These are phyloP conservation scores for Botrytis hyacinthi DNA, from an alignment of 2,329 filamentous ascomycete genomes.

Conservation along the genomic window DNA sequence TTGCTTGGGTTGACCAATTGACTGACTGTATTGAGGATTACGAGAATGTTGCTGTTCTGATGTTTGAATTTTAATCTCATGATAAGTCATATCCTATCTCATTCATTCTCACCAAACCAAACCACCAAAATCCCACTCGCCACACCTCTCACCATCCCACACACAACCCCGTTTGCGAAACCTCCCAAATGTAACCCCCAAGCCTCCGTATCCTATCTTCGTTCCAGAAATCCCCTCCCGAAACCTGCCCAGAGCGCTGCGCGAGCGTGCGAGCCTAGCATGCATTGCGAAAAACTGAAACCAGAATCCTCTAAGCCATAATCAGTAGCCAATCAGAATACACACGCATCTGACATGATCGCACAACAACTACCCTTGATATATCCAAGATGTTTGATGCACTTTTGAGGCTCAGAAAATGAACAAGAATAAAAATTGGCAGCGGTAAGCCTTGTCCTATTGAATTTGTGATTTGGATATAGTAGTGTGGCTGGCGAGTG, in stretches of 20 bases:
- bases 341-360: not conserved
- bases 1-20: not conserved
- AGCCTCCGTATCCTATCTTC: not conserved
- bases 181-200: not conserved
- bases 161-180: not conserved
- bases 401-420: not conserved
- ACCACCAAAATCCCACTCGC: not conserved
- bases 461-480: not conserved
- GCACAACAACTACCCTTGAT: not conserved
- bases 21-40: not conserved
- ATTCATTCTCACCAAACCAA: not conserved
- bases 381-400: not conserved
- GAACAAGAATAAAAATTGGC: not conserved
- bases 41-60: not conserved
- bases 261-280: not conserved
- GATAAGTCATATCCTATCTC: not conserved
- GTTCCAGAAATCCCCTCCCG: slow-evolving; percentile 16
- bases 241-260: slow-evolving; percentile 15
- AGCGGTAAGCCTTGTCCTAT: slow-evolving; percentile 9
- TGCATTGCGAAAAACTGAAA: slow-evolving; percentile 8
- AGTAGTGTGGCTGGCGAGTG: not conserved
- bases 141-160: not conserved
- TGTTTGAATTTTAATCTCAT: not conserved
- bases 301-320: not conserved
- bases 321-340: not conserved